phyloP scores from a whole-genome alignment of 2,329 filamentous ascomycete species.

The Coniochaeta prunicola region DNA sequence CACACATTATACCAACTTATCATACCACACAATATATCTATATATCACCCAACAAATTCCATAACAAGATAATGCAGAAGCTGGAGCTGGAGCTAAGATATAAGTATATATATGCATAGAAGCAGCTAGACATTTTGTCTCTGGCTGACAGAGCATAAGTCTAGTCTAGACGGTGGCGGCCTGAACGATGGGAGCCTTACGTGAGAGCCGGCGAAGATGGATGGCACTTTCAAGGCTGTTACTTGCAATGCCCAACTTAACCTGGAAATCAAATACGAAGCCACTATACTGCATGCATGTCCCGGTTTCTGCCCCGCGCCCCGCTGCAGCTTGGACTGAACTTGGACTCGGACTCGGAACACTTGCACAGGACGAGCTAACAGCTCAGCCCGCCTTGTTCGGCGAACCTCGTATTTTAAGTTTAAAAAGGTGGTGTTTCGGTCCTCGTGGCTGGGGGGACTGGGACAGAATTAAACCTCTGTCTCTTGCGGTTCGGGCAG shows the following conservation, averaged over 20 bases:
- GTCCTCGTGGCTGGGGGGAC: too few species aligned
- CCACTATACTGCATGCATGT: too few species aligned
- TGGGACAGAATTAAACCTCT: not conserved
- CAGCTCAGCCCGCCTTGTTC: not conserved
- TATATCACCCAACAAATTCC: too few species aligned
- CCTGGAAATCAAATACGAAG: too few species aligned
- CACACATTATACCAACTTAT: not conserved
- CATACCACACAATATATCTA: not conserved
- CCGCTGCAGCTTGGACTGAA: not conserved
- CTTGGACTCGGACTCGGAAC: too few species aligned
- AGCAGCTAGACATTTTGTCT: not conserved
- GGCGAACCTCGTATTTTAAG: not conserved
- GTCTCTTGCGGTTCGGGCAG: not conserved
- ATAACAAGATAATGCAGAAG: too few species aligned
- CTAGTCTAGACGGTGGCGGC: not conserved
- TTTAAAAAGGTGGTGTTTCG: not conserved
- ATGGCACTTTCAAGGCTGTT: not conserved
- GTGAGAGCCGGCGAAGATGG: not conserved
- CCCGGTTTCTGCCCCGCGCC: not conserved
- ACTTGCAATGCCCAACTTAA: too few species aligned
- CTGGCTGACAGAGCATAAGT: too few species aligned
- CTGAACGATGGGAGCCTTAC: not conserved
- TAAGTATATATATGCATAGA: not conserved
- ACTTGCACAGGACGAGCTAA: too few species aligned
- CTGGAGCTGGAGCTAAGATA: too few species aligned